These are phyloP conservation scores for Zygoascus meyerae DNA, from an alignment of 1,139 yeast genomes.

Conservation along the genomic window DNA sequence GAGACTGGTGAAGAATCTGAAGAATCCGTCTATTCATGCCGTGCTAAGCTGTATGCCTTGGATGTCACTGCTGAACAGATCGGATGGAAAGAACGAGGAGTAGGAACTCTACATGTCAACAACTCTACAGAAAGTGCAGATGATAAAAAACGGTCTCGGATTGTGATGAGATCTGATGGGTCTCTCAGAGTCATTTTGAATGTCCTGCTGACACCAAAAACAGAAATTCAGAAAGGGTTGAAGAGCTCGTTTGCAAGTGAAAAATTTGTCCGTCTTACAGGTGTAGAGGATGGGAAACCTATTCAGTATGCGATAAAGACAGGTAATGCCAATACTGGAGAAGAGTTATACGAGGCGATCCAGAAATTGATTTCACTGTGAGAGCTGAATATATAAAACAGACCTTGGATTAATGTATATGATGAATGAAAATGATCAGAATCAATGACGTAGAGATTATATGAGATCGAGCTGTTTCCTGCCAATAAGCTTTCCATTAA, in stretches of 20 bases:
- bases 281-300: slow-evolving; percentile 56
- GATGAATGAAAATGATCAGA: background rate
- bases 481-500: background rate
- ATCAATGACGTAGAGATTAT: slow-evolving; percentile 1
- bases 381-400: background rate
- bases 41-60: slow-evolving; percentile 75
- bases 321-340: slow-evolving; percentile 55
- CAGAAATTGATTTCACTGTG: slow-evolving; percentile 29
- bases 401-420: slow-evolving; percentile 5
- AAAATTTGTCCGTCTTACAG: slow-evolving; percentile 68
- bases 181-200: slow-evolving; percentile 78
- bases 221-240: slow-evolving; percentile 70
- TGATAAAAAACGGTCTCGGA: slow-evolving; percentile 40
- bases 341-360: slow-evolving; percentile 51
- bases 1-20: slow-evolving; percentile 93
- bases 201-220: slow-evolving; percentile 52
- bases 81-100: slow-evolving; percentile 97
- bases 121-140: slow-evolving; percentile 12
- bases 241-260: slow-evolving; percentile 75
- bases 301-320: slow-evolving; percentile 78
- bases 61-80: slow-evolving; percentile 55
- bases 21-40: slow-evolving; percentile 56
- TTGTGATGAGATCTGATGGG: slow-evolving; percentile 91
- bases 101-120: slow-evolving; percentile 81
- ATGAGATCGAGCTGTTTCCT: background rate